Percentiles rank a stretch among this genome's conserved stretches.
Evolutionary conservation across 139 green algal genomes (phyloP).

Genomic region (Diplosphaera chodatii): DNA sequence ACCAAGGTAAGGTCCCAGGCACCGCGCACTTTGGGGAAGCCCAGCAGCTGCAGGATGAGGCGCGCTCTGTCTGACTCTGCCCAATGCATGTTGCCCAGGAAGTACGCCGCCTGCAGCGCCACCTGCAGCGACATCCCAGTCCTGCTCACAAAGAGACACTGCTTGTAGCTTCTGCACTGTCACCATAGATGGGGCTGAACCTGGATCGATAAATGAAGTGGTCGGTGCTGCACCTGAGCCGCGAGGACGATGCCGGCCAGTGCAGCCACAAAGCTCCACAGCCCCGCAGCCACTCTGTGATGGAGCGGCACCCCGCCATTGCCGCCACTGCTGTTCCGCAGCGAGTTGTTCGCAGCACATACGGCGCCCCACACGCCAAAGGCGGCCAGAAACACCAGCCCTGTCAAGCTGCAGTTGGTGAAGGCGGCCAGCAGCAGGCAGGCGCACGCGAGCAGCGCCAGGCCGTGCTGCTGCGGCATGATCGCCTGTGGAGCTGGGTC

Average conservation of each 20-base stretch:
- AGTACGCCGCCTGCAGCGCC: neutral
- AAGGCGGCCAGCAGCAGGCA: conserved; percentile 15
- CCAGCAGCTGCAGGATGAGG: conserved; percentile 6
- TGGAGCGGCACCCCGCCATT: neutral
- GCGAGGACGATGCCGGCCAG: conserved; percentile 7
- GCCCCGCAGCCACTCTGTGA: neutral
- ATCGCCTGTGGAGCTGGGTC: too few relatives aligned
- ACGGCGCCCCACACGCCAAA: conserved; percentile 1
- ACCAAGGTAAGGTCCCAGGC: neutral
- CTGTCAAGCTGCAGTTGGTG: conserved; percentile 21
- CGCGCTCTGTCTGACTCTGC: neutral
- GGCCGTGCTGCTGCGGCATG: neutral
- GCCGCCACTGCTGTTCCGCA: neutral
- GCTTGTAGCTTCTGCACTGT: too few relatives aligned
- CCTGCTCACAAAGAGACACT: too few relatives aligned
- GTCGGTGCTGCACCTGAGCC: conserved; percentile 6
- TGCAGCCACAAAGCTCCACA: conserved; percentile 17
- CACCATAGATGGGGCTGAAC: too few relatives aligned
- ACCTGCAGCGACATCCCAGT: too few relatives aligned
- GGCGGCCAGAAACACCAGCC: conserved; percentile 1
- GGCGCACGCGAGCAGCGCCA: neutral
- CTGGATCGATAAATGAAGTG: too few relatives aligned
- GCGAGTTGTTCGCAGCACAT: neutral
- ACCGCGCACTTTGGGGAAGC: neutral
- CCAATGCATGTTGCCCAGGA: neutral